Evolutionary conservation across 768 basidiomycete genomes (phyloP).

Genomic region (Calvatia gigantea): DNA sequence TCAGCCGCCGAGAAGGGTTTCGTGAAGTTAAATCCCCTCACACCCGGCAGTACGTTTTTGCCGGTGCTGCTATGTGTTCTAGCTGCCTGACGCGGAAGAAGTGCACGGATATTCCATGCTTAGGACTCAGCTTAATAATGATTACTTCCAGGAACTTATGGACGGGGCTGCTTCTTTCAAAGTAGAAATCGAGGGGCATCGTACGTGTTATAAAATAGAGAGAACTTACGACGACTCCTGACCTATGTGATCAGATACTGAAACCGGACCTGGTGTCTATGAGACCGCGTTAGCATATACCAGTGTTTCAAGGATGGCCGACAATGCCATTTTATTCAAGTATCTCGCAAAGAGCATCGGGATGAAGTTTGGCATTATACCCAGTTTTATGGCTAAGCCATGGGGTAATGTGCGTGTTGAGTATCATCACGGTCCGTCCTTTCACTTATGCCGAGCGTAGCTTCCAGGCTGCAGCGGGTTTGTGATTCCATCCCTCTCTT

Average conservation of each 20-base stretch:
- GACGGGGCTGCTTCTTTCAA: constrained; percentile 71
- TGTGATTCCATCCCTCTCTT: constrained; percentile 10
- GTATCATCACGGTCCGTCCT: not conserved
- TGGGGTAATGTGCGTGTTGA: constrained; percentile 74
- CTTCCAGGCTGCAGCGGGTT: constrained; percentile 96
- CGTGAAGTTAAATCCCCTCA: constrained; percentile 69
- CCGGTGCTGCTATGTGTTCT: not conserved
- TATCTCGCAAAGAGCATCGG: constrained; percentile 89
- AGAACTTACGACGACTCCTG: not conserved
- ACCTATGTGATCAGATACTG: constrained; percentile 58
- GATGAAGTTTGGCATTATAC: constrained; percentile 82
- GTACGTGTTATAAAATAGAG: constrained; percentile 35
- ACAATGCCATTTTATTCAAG: constrained; percentile 92
- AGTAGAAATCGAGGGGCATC: constrained; percentile 83
- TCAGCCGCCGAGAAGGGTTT: constrained; percentile 78
- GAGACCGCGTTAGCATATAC: constrained; percentile 89
- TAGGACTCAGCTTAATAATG: constrained; percentile 83
- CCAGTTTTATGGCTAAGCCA: constrained; percentile 98
- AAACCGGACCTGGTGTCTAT: constrained; percentile 87
- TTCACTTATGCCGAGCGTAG: constrained; percentile 32
- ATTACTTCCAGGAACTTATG: constrained; percentile 88
- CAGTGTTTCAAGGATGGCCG: constrained; percentile 75
- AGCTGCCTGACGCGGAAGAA: constrained; percentile 24
- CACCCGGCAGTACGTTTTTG: constrained; percentile 78
- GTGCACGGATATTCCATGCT: constrained; percentile 98